These are phyloP conservation scores for Colletotrichum lupini DNA, from an alignment of 2,329 filamentous ascomycete species.

Conservation along the genomic window DNA sequence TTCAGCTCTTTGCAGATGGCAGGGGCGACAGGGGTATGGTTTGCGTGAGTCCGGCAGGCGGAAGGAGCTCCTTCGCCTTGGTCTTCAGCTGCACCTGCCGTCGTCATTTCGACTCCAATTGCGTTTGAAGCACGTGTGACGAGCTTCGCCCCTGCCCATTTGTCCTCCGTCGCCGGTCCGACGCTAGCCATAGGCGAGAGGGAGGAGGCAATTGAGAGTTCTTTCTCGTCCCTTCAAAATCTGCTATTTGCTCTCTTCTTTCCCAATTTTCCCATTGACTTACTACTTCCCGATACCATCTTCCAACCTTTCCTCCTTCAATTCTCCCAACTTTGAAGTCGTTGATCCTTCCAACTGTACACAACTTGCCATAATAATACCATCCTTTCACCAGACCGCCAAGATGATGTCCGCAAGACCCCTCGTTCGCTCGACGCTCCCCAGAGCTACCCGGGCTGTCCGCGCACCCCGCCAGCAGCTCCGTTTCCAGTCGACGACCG, in stretches of 20 bases:
- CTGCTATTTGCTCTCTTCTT: neutral
- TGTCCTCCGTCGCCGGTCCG: neutral
- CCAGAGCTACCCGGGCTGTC: constrained; percentile 41
- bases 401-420: constrained; percentile 46
- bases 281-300: constrained; percentile 2
- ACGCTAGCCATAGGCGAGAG: neutral
- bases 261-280: neutral
- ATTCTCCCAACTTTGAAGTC: neutral
- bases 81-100: constrained; percentile 8
- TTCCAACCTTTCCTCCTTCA: neutral
- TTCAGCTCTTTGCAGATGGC: neutral
- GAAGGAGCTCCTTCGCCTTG: constrained; percentile 7
- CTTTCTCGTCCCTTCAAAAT: constrained; percentile 10
- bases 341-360: neutral
- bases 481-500: constrained; percentile 55
- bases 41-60: neutral
- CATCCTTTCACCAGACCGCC: neutral
- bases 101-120: constrained; percentile 28
- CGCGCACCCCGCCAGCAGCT: constrained; percentile 43
- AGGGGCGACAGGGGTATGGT: neutral
- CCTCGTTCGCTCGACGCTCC: constrained; percentile 42
- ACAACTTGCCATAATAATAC: no score
- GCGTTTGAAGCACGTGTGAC: constrained; percentile 3
- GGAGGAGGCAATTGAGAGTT: neutral
- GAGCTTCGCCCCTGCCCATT: constrained; percentile 6